phyloP scores from a whole-genome alignment of 2,329 filamentous ascomycete species.

The Mycogone perniciosa region DNA sequence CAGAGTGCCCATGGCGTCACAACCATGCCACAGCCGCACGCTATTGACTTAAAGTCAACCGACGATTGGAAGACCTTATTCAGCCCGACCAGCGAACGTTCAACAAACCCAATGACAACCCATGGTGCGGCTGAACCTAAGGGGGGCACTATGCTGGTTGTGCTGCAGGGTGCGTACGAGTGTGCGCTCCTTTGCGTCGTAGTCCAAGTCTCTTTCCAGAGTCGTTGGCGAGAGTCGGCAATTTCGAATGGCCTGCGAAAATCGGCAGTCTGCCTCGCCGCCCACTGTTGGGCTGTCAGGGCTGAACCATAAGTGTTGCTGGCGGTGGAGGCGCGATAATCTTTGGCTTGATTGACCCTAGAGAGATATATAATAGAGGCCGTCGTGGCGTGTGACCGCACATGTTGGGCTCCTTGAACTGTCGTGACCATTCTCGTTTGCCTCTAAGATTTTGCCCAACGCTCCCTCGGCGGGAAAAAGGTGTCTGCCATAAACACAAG shows the following conservation, averaged over 20 bases:
- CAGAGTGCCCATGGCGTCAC: constrained; percentile 1
- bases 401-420: background rate
- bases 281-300: constrained; percentile 7
- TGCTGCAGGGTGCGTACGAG: background rate
- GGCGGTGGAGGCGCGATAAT: constrained; percentile 3
- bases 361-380: background rate
- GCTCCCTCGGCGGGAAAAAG: background rate
- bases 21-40: constrained; percentile 7
- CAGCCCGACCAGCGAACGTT: constrained; percentile 1
- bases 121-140: constrained; percentile 14
- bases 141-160: constrained; percentile 1
- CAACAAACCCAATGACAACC: constrained; percentile 2
- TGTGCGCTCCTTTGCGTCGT: background rate
- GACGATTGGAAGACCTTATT: constrained; percentile 5
- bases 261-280: constrained; percentile 13
- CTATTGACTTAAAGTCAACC: constrained; percentile 2
- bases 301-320: background rate
- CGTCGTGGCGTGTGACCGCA: too few relatives aligned
- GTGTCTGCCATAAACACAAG: too few relatives aligned
- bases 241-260: background rate
- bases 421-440: background rate
- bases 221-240: background rate
- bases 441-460: background rate
- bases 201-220: background rate
- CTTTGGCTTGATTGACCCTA: background rate